Evolutionary conservation across 2,329 filamentous ascomycete species (phyloP).

Genomic region (Coniella lustricola): DNA sequence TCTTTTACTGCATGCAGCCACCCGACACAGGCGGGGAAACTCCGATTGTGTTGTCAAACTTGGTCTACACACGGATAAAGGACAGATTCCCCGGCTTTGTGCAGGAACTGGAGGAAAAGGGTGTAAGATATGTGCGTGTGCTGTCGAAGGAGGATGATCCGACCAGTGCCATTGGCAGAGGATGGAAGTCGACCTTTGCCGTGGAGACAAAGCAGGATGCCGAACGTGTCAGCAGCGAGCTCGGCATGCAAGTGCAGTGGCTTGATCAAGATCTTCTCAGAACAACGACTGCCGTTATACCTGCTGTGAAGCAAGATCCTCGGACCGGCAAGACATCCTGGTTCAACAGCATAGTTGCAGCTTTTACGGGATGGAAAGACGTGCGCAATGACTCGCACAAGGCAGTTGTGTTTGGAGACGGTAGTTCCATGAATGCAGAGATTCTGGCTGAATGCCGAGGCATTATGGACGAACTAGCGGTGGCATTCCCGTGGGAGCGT

Average conservation of each 20-base stretch:
- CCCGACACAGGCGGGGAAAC: slow-evolving; percentile 9
- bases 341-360: slow-evolving; percentile 16
- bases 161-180: slow-evolving; percentile 14
- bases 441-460: slow-evolving; percentile 9
- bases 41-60: slow-evolving; percentile 12
- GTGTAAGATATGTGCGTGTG: slow-evolving; percentile 11
- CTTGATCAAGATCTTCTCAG: slow-evolving; percentile 8
- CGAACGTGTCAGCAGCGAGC: slow-evolving; percentile 3
- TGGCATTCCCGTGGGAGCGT: slow-evolving; percentile 9
- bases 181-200: slow-evolving; percentile 15
- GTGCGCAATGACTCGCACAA: slow-evolving; percentile 9
- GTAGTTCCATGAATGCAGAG: slow-evolving; percentile 7
- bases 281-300: slow-evolving; percentile 12
- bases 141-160: slow-evolving; percentile 9
- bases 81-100: slow-evolving; percentile 8
- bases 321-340: slow-evolving; percentile 9
- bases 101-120: slow-evolving; percentile 11
- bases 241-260: slow-evolving; percentile 14
- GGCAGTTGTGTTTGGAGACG: slow-evolving; percentile 14
- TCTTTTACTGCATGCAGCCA: slow-evolving; percentile 14
- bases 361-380: slow-evolving; percentile 15
- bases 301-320: slow-evolving; percentile 9
- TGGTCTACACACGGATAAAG: slow-evolving; percentile 11
- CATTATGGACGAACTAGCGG: slow-evolving; percentile 13
- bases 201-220: slow-evolving; percentile 5